phyloP scores from a whole-genome alignment of 352 stramenopile genomes.

The Phytophthora constricta region DNA sequence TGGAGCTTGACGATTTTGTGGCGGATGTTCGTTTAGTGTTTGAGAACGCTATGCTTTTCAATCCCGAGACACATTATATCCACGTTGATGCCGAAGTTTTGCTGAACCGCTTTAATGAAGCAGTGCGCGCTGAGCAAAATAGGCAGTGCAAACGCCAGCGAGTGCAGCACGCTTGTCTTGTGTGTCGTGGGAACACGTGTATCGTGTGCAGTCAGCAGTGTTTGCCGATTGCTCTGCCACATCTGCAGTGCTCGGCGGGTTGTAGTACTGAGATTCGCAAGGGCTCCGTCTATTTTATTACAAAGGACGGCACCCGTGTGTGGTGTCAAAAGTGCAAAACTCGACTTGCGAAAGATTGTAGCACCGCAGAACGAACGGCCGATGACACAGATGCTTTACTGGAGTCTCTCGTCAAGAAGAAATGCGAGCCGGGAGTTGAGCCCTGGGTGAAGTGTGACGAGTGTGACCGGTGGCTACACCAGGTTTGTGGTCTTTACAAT shows the following conservation, averaged over 20 bases:
- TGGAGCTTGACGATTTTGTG: conserved; percentile 83
- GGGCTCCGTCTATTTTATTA: conserved; percentile 75
- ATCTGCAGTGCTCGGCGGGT: conserved; percentile 76
- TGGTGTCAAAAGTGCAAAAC: conserved; percentile 81
- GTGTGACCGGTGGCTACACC: conserved; percentile 88
- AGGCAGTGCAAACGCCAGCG: conserved; percentile 52
- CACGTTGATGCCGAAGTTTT: conserved; percentile 73
- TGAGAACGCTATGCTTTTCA: conserved; percentile 91
- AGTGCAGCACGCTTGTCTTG: conserved; percentile 57
- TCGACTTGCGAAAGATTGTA: conserved; percentile 45
- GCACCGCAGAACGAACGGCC: conserved; percentile 13
- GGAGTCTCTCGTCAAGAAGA: conserved; percentile 63
- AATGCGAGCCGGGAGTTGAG: conserved; percentile 72
- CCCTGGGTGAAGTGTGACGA: conserved; percentile 83
- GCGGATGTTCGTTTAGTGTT: conserved; percentile 88
- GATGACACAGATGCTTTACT: conserved; percentile 28
- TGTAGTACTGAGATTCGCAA: conserved; percentile 84
- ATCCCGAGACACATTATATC: conserved; percentile 77
- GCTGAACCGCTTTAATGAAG: conserved; percentile 70
- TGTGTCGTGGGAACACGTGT: conserved; percentile 75
- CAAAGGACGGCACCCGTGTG: conserved; percentile 78
- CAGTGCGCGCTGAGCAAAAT: conserved; percentile 51
- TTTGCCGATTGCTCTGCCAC: conserved; percentile 60
- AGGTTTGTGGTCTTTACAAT: conserved; percentile 95
- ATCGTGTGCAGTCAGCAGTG: conserved; percentile 79